Base-by-base conservation (phyloP, 2,329 filamentous ascomycete species). In the Rutstroemia sp. region DNA sequence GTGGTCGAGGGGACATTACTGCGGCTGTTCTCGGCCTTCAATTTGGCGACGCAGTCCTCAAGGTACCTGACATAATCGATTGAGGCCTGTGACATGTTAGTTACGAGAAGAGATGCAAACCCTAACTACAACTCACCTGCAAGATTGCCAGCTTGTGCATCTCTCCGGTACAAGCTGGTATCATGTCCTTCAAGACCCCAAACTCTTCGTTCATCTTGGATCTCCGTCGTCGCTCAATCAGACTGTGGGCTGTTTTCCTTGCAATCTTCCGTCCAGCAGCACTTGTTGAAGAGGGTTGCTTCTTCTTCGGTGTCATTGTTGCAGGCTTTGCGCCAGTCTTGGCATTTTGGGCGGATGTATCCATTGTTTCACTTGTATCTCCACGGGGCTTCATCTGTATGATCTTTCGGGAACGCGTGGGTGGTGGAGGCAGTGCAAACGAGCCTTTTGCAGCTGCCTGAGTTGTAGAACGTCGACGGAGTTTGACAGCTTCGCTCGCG, bases 171-270 rank as follows among this genome's bases (percentile, higher is more conserved):
- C 94, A 97, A 2, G 94, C 92, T 0, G 94, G 94, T 57, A 97
- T 95, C 88, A 99, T 91, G 65, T 87, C 82, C 73, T 97, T 97
- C 62, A 97, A 75, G 16, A 95, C 87, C 2, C 84, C 88, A 74
- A 97, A 97, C 73, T 97, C 94, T 70, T 97, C 92, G 65, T 99
- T 97, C 92, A 97, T 99, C 76, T 97, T 99, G 12, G 89, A 95
- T 60, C 94, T 79, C 65, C 94, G 77, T 57, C 92, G 77, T 47
- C 94, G 79, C 74, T 99, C 94, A 64, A 97, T 99, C 63, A 97
- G 74, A 67, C 91, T 96, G 69, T 99, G 94, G 10, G 94, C 94
- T 1, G 92, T 97, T 75, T 96, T 97, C 63, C 94, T 82, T 5
- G 94, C 92, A 63, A 94, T 95, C 76, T 96, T 97, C 56, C 91